Conservation (phyloP, 139 green algal genomes). For the Micromonas commoda region DNA sequence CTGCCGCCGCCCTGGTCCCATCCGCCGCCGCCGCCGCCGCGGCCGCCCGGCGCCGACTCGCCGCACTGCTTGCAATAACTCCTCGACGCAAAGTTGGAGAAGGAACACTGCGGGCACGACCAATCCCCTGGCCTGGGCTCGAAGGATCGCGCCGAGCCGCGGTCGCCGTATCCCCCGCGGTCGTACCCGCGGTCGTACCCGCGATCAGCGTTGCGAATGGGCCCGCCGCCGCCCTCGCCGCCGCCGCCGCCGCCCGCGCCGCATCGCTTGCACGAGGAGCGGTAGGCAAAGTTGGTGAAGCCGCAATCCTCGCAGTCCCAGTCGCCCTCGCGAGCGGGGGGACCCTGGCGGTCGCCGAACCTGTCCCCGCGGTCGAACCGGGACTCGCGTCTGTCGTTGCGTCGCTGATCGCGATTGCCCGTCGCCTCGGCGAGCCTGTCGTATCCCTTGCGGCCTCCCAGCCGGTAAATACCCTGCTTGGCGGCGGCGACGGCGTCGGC, state of each 20-base stretch:
- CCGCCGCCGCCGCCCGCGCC: not conserved
- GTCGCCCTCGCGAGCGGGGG: conserved; percentile 11
- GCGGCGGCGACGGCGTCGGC: not conserved
- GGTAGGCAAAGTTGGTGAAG: conserved; percentile 29
- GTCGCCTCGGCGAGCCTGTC: too few relatives aligned
- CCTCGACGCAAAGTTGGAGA: conserved; percentile 8
- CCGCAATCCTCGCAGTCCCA: conserved; percentile 25
- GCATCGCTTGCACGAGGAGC: conserved; percentile 23
- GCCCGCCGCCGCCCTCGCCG: too few relatives aligned
- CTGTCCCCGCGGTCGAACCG: not conserved
- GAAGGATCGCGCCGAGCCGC: too few relatives aligned
- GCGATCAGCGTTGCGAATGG: too few relatives aligned
- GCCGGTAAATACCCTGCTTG: too few relatives aligned
- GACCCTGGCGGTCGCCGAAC: not conserved
- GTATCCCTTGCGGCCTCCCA: not conserved
- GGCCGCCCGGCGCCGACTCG: not conserved
- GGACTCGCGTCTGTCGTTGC: not conserved
- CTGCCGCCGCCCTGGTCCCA: not conserved
- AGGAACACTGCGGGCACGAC: not conserved
- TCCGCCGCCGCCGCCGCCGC: not conserved
- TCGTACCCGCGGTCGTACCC: too few relatives aligned
- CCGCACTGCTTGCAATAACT: not conserved
- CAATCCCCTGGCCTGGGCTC: not conserved
- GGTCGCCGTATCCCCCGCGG: too few relatives aligned
- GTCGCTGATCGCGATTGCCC: not conserved